These are phyloP conservation scores for Claviceps digitariae DNA, from an alignment of 2,329 filamentous ascomycete species.

Conservation along the genomic window DNA sequence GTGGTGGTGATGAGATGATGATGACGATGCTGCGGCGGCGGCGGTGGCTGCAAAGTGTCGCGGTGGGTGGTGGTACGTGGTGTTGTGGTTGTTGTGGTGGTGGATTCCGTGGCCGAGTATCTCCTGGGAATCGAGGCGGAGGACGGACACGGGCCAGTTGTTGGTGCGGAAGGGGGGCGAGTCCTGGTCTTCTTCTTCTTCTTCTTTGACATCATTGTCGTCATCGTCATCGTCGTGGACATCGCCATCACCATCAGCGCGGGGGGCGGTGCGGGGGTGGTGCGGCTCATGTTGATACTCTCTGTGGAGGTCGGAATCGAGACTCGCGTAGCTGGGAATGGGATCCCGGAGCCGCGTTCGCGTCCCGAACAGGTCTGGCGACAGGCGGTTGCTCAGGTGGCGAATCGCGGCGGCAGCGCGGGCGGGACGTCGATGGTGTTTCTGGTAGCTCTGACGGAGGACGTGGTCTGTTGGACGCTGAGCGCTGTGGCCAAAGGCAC, in stretches of 20 bases:
- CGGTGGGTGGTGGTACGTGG: not conserved
- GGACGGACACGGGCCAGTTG: not conserved
- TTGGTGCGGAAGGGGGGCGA: not conserved
- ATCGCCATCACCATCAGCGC: not conserved
- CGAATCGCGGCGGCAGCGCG: conserved; percentile 13
- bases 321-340: conserved; percentile 18
- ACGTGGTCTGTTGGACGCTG: not conserved
- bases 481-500: not conserved
- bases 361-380: conserved; percentile 3
- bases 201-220: not conserved
- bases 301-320: conserved; percentile 14
- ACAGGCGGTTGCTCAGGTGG: conserved; percentile 16
- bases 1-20: conserved; percentile 7
- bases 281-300: not conserved
- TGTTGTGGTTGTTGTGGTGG: not conserved
- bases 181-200: not conserved
- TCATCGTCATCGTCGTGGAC: not conserved
- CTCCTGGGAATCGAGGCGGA: conserved; percentile 4
- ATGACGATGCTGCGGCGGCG: conserved; percentile 10
- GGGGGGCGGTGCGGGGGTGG: not conserved
- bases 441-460: conserved; percentile 10
- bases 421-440: conserved; percentile 8
- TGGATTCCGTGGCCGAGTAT: conserved; percentile 2
- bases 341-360: conserved; percentile 9
- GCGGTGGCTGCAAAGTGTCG: conserved; percentile 4